phyloP scores from a whole-genome alignment of 768 basidiomycete species.

The Amanita molliuscula region DNA sequence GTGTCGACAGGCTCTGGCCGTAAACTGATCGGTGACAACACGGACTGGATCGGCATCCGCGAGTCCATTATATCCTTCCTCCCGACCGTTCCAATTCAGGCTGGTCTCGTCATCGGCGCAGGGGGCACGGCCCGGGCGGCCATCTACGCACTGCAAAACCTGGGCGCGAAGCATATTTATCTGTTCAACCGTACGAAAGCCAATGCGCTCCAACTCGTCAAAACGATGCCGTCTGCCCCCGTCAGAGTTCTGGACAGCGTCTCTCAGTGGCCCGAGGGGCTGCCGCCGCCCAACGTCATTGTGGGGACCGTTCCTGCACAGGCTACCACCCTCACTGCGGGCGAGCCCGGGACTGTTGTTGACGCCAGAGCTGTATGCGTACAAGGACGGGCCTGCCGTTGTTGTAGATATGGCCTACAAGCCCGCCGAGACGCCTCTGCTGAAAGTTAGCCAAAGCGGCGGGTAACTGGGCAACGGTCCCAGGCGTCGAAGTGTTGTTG shows the following conservation, averaged over 20 bases:
- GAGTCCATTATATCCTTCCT: constrained; percentile 38
- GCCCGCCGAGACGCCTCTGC: constrained; percentile 75
- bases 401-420: constrained; percentile 95
- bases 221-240: constrained; percentile 54
- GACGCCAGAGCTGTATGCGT: constrained; percentile 45
- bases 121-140: constrained; percentile 94
- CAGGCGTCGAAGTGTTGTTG: constrained; percentile 75
- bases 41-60: constrained; percentile 88
- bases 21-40: constrained; percentile 85
- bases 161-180: constrained; percentile 66
- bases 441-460: constrained; percentile 51
- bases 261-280: constrained; percentile 35
- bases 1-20: constrained; percentile 25
- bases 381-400: constrained; percentile 39
- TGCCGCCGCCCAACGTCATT: constrained; percentile 56
- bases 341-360: constrained; percentile 34
- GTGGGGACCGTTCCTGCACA: constrained; percentile 82
- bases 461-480: constrained; percentile 59
- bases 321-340: constrained; percentile 31
- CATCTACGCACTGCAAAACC: constrained; percentile 71
- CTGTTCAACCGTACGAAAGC: constrained; percentile 76
- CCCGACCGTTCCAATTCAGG: constrained; percentile 24
- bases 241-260: constrained; percentile 54
- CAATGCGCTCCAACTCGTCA: constrained; percentile 63
- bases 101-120: constrained; percentile 84